Percentiles rank a stretch among this genome's conserved stretches.
Evolutionary conservation across 2,329 filamentous ascomycete species (phyloP).

Genomic region (Hymenoscyphus infarciens): DNA sequence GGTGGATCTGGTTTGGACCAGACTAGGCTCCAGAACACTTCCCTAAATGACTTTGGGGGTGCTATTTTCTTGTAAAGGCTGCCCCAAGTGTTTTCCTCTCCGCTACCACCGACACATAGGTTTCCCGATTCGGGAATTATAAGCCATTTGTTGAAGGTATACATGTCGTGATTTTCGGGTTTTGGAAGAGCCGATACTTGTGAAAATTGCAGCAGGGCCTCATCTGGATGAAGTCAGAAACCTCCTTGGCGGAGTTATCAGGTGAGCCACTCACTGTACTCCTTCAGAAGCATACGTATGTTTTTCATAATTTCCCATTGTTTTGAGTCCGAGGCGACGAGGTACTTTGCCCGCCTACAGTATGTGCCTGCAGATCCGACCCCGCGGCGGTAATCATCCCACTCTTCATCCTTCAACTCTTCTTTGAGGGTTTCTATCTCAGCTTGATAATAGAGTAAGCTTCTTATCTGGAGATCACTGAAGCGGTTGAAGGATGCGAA

Average conservation of each 20-base stretch:
- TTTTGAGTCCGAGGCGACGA: neutral
- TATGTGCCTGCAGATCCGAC: neutral
- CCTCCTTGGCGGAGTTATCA: neutral
- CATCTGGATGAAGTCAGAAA: constrained; percentile 5
- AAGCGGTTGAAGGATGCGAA: constrained; percentile 13
- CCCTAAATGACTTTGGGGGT: neutral
- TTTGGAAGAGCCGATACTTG: constrained; percentile 14
- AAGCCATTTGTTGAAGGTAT: constrained; percentile 12
- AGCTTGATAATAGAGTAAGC: constrained; percentile 16
- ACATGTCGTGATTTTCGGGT: constrained; percentile 10
- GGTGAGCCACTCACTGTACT: constrained; percentile 12
- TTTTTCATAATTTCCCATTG: constrained; percentile 6
- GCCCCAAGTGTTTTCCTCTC: constrained; percentile 11
- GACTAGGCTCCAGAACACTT: constrained; percentile 9
- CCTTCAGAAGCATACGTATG: constrained; percentile 11
- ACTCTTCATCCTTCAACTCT: constrained; percentile 8
- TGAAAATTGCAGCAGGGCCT: constrained; percentile 14
- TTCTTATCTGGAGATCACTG: constrained; percentile 15
- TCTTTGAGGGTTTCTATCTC: constrained; percentile 8
- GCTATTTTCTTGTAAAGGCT: neutral
- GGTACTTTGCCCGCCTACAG: neutral
- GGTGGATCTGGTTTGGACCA: constrained; percentile 3
- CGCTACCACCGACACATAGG: constrained; percentile 8
- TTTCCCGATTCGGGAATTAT: neutral
- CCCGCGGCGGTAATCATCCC: constrained; percentile 5